Conservation (phyloP, 192 early-diverging fungal species). For the Backusella australiensis region DNA sequence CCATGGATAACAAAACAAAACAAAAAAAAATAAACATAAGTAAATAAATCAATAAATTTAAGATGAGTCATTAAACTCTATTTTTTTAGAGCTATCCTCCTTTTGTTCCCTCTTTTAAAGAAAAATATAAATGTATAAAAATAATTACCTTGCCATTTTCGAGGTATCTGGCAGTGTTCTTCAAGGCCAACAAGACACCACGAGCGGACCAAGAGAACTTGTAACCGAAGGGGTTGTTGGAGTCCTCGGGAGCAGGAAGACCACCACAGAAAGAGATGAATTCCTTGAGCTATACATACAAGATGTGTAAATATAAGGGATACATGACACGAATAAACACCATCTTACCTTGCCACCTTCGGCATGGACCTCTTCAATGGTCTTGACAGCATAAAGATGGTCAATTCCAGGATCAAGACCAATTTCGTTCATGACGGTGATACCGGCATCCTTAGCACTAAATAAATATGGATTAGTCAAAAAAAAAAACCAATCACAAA, state of each 20-base stretch:
- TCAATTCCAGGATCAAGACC: constrained; percentile 98
- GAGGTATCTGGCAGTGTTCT: constrained; percentile 91
- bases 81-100: background rate
- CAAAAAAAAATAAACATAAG: background rate
- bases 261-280: constrained; percentile 98
- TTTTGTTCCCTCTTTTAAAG: background rate
- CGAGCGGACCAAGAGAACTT: constrained; percentile 99
- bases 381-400: constrained; percentile 89
- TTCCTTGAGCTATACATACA: constrained; percentile 51
- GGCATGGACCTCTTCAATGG: constrained; percentile 85
- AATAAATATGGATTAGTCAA: background rate
- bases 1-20: background rate
- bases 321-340: background rate
- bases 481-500: background rate
- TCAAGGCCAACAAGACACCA: constrained; percentile 94
- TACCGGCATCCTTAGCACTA: constrained; percentile 80
- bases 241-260: constrained; percentile 94
- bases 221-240: constrained; percentile 98
- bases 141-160: constrained; percentile 75
- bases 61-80: constrained; percentile 10
- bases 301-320: background rate
- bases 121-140: background rate
- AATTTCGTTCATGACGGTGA: constrained; percentile 97
- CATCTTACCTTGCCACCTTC: constrained; percentile 73
- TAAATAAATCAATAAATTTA: background rate